Base-by-base conservation (phyloP, 495 filamentous ascomycete genomes). In the Lasiosphaeria hispida region DNA sequence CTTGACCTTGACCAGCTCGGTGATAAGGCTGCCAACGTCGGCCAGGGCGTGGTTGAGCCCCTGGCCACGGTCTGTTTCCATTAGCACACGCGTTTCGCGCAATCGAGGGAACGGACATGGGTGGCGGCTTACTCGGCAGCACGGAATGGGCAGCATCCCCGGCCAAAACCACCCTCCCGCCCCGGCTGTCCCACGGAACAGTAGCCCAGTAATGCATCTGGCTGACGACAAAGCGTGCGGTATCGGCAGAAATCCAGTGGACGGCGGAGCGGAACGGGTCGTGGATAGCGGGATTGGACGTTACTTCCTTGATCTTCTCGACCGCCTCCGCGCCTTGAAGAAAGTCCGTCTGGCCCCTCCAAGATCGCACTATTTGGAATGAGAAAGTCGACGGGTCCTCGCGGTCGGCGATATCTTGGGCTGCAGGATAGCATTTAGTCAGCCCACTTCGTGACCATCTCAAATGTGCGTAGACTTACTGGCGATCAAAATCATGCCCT, bases 141-240 rank as follows among this genome's bases (percentile, higher is more conserved):
- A 85, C 83, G 0, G 79, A 74, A 67, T 86, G 83, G 3, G 80
- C 80, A 0, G 82, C 81, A 68, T 86, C 83, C 0, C 83, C 81
- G 0, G 72, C 77, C 38, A 84, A 51, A 10, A 80, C 83, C 1
- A 82, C 72, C 11, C 72, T 57, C 1, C 82, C 82, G 1, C 63
- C 68, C 1, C 61, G 63, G 44, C 73, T 84, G 62, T 83, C 71
- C 77, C 79, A 85, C 1, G 57, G 63, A 11, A 70, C 70, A 0
- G 70, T 67, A 7, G 68, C 37, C 57, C 65, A 72, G 39, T 67
- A 67, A 8, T 63, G 60, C 9, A 82, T 61, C 17, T 63, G 47
- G 0, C 71, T 59, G 36, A 49, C 8, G 23, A 54, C 19, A 17
- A 55, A 51, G 0, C 40, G n/a, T 7, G 23, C 14, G 3, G 45